Evolutionary conservation across 805 yeast genomes (phyloP).

Genomic region (Blastobotrys robertii): DNA sequence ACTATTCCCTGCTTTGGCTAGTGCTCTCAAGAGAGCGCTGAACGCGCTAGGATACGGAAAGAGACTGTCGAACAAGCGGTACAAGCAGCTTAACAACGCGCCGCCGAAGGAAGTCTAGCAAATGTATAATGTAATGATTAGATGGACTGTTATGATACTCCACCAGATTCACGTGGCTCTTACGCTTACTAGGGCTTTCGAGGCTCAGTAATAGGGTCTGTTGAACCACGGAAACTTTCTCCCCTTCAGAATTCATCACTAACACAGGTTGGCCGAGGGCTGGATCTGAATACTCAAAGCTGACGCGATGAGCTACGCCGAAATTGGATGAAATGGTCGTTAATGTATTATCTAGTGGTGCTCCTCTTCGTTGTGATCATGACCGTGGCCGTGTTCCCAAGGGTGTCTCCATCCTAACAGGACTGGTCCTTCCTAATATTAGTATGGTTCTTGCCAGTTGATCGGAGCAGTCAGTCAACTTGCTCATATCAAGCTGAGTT

Average conservation of each 20-base stretch:
- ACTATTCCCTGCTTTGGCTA: conserved; percentile 36
- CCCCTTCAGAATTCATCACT: too few species aligned
- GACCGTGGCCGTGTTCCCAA: conserved; percentile 29
- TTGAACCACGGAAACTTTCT: too few species aligned
- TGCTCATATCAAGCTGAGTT: background rate
- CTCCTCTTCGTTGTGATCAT: conserved; percentile 12
- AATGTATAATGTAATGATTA: background rate
- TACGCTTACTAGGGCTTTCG: too few species aligned
- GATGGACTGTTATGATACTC: too few species aligned
- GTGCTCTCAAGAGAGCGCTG: conserved; percentile 12
- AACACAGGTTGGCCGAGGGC: too few species aligned
- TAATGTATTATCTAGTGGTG: conserved; percentile 4
- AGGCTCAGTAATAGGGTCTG: too few species aligned
- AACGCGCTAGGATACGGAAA: conserved; percentile 17
- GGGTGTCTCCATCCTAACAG: conserved; percentile 32
- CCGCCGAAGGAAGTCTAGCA: background rate
- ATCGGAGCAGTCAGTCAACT: background rate
- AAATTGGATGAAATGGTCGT: background rate
- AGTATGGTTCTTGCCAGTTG: background rate
- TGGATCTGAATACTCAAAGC: too few species aligned
- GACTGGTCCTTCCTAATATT: conserved; percentile 29
- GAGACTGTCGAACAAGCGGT: conserved; percentile 22
- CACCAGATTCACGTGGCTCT: too few species aligned
- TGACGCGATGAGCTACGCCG: too few species aligned
- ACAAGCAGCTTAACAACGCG: conserved; percentile 24